Conservation (phyloP, 2,329 filamentous ascomycete genomes). For the Calonectria pteridis region DNA sequence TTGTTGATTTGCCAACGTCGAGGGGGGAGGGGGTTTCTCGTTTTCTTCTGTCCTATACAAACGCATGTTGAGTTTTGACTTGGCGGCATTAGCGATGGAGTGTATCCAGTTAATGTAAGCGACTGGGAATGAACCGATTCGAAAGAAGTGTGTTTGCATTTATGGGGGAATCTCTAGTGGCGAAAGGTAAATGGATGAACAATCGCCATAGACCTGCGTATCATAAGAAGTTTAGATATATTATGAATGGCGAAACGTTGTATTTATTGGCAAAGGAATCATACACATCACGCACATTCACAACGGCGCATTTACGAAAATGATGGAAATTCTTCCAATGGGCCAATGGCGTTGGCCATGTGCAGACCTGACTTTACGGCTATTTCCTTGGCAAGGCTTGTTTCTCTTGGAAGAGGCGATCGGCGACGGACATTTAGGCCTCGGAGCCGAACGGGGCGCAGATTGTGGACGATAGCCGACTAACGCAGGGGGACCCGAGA, state of each 20-base stretch:
- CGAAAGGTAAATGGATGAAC: conserved; percentile 18
- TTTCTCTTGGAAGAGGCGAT: background rate
- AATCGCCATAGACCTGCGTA: conserved; percentile 20
- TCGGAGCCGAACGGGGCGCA: background rate
- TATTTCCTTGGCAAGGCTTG: conserved; percentile 7
- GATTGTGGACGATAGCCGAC: background rate
- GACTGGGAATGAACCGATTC: conserved; percentile 26
- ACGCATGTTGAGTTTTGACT: conserved; percentile 44
- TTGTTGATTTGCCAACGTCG: conserved; percentile 27
- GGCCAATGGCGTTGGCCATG: background rate
- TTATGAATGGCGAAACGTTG: conserved; percentile 12
- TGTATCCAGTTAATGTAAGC: conserved; percentile 31
- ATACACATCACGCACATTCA: background rate
- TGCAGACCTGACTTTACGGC: background rate
- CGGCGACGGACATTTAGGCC: background rate
- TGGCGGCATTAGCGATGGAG: conserved; percentile 43
- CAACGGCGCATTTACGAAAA: background rate
- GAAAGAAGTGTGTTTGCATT: conserved; percentile 30
- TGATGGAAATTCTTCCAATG: no score
- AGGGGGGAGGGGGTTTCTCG: conserved; percentile 33
- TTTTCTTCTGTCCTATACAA: conserved; percentile 43
- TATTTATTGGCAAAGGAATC: background rate
- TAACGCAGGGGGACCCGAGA: background rate
- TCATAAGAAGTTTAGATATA: conserved; percentile 15
- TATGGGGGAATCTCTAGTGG: conserved; percentile 16